Percentiles rank a stretch among this genome's conserved stretches.
Evolutionary conservation across 768 basidiomycete species (phyloP).

Genomic region (Dendrothele bispora): DNA sequence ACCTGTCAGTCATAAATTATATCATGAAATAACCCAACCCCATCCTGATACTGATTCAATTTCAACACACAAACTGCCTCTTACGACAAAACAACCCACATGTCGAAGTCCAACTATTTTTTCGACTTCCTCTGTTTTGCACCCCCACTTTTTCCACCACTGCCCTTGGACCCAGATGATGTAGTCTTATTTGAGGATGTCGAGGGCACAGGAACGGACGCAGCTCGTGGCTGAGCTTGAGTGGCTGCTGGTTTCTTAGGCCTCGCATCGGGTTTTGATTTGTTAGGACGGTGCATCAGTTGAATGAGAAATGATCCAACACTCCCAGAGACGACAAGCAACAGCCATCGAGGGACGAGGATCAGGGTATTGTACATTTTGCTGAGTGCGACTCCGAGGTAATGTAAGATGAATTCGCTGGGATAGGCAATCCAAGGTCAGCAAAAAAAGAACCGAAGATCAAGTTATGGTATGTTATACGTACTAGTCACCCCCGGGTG

Average conservation of each 20-base stretch:
- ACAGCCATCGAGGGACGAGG: slow-evolving; percentile 68
- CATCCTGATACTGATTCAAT: too few species aligned
- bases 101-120: slow-evolving; percentile 22
- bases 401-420: slow-evolving; percentile 72
- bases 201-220: too few species aligned
- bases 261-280: background rate
- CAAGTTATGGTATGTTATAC: slow-evolving; percentile 1
- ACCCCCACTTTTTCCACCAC: slow-evolving; percentile 18
- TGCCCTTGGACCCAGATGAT: slow-evolving; percentile 9
- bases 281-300: slow-evolving; percentile 51
- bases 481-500: slow-evolving; percentile 77
- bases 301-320: slow-evolving; percentile 68
- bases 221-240: background rate
- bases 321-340: slow-evolving; percentile 65
- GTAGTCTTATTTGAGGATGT: slow-evolving; percentile 1
- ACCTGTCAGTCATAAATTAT: too few species aligned
- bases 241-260: slow-evolving; percentile 4
- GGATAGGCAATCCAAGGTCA: slow-evolving; percentile 1
- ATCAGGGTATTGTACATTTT: slow-evolving; percentile 52
- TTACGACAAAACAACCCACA: too few species aligned
- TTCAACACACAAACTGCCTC: too few species aligned
- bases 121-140: slow-evolving; percentile 33
- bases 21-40: too few species aligned
- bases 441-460: background rate
- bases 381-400: slow-evolving; percentile 48